Evolutionary conservation across 2,329 filamentous ascomycete species (phyloP).

Genomic region (Ceratocystis lukuohia): DNA sequence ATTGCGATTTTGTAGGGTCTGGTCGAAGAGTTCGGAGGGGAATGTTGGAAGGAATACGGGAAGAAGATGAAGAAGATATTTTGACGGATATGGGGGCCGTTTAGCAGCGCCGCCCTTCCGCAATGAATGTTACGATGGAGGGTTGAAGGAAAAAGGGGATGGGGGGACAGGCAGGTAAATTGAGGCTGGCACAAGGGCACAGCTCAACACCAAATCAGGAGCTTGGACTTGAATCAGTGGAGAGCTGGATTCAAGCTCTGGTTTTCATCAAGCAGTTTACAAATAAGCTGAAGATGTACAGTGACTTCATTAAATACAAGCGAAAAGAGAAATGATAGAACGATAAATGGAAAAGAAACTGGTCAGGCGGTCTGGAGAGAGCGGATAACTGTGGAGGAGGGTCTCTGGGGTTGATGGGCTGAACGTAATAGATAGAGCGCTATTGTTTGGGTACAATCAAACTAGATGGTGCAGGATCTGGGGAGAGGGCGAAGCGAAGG

Average conservation of each 20-base stretch:
- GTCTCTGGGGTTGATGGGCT: neutral
- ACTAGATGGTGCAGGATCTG: slow-evolving; percentile 6
- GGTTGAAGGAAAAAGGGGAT: slow-evolving; percentile 22
- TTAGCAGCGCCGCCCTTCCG: slow-evolving; percentile 57
- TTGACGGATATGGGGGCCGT: slow-evolving; percentile 68
- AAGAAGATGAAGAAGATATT: slow-evolving; percentile 63
- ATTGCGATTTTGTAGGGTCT: neutral
- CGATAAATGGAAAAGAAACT: neutral
- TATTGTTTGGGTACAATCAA: slow-evolving; percentile 3
- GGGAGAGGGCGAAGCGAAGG: slow-evolving; percentile 5
- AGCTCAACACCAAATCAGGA: neutral
- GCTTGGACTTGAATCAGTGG: slow-evolving; percentile 2
- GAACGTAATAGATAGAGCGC: neutral
- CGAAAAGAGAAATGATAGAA: neutral
- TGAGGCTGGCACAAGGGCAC: neutral
- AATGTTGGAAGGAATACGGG: slow-evolving; percentile 69
- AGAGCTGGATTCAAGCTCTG: neutral
- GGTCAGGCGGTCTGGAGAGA: neutral
- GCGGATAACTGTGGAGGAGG: neutral
- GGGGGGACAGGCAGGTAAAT: neutral
- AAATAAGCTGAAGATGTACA: neutral
- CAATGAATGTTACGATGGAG: slow-evolving; percentile 27
- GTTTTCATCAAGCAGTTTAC: neutral
- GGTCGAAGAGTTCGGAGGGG: slow-evolving; percentile 61
- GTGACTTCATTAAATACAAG: neutral